Percentiles rank a stretch among this genome's conserved stretches.
phyloP scores from a whole-genome alignment of 2,329 filamentous ascomycete species.

The Cucurbitaria berberidis region DNA sequence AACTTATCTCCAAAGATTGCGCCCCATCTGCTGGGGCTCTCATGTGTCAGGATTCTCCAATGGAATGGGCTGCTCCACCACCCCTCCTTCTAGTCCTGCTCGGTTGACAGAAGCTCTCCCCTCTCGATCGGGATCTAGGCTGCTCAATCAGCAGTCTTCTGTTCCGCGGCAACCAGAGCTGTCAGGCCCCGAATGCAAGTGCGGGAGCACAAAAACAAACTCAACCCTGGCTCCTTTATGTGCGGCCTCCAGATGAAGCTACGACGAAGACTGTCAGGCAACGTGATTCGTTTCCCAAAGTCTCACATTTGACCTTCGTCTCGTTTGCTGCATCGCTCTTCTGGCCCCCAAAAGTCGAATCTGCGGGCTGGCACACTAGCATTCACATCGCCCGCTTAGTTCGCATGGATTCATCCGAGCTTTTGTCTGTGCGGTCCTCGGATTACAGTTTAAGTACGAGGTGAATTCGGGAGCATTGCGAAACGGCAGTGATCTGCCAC shows the following conservation, averaged over 20 bases:
- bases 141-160: constrained; percentile 30
- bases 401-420: constrained; percentile 15
- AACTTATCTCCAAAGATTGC: constrained; percentile 28
- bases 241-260: constrained; percentile 16
- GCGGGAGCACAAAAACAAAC: constrained; percentile 30
- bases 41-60: constrained; percentile 26
- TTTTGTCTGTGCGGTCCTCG: constrained; percentile 19
- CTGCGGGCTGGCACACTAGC: constrained; percentile 18
- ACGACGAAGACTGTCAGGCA: constrained; percentile 2
- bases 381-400: constrained; percentile 18
- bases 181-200: constrained; percentile 31
- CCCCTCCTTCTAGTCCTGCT: constrained; percentile 20
- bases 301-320: constrained; percentile 9
- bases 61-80: constrained; percentile 23
- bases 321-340: constrained; percentile 19
- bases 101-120: constrained; percentile 13
- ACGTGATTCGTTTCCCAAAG: constrained; percentile 12
- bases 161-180: constrained; percentile 18
- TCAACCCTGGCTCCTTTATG: constrained; percentile 15
- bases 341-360: constrained; percentile 33
- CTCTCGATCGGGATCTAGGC: constrained; percentile 25
- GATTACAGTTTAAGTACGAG: constrained; percentile 18
- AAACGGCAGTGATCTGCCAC: constrained; percentile 34
- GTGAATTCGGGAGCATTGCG: constrained; percentile 19
- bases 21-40: constrained; percentile 32